Percentiles rank a stretch among this genome's conserved stretches.
phyloP scores from a whole-genome alignment of 106 monocot genomes.

The Posidonia australis region DNA sequence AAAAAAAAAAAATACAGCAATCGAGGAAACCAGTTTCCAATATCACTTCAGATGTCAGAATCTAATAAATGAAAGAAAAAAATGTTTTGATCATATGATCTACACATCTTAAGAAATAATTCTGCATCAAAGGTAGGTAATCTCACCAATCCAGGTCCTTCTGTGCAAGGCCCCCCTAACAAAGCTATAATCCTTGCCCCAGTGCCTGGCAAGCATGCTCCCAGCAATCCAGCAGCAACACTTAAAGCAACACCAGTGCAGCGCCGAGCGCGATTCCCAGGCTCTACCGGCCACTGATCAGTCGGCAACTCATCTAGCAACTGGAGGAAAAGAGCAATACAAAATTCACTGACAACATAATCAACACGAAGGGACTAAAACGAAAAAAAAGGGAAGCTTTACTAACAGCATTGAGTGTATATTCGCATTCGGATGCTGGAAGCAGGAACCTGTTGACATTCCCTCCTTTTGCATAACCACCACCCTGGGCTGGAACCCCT shows the following conservation, averaged over 20 bases:
- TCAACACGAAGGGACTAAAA: neutral
- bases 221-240: conserved; percentile 84
- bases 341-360: neutral
- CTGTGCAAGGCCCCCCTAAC: conserved; percentile 92
- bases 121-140: neutral
- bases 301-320: conserved; percentile 86
- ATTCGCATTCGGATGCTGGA: conserved; percentile 87
- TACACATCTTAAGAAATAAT: no score
- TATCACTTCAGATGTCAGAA: no score
- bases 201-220: conserved; percentile 87
- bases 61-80: neutral
- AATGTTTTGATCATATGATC: no score
- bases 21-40: no score
- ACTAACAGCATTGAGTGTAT: conserved; percentile 63
- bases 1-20: no score
- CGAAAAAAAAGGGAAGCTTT: neutral
- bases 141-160: conserved; percentile 94
- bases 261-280: conserved; percentile 56
- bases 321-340: conserved; percentile 23
- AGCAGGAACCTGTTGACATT: conserved; percentile 69
- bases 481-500: conserved; percentile 25
- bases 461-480: conserved; percentile 14
- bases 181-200: conserved; percentile 91
- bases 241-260: conserved; percentile 94
- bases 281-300: conserved; percentile 92